Conservation (phyloP, 108 stramenopile species). For the Nitzschia sp. region DNA sequence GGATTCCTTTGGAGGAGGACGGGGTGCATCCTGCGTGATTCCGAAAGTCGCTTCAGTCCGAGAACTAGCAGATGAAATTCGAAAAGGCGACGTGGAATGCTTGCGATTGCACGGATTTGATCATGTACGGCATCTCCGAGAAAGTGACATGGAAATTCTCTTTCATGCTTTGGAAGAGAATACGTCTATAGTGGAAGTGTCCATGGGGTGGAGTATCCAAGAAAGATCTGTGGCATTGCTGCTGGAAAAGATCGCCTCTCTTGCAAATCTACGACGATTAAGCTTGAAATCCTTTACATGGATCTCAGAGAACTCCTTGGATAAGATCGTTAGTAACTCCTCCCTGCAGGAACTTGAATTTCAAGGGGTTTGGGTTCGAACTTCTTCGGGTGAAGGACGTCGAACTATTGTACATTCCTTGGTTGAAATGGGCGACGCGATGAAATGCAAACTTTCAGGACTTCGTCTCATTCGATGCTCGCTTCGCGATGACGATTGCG, state of each 20-base stretch:
- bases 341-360: not conserved
- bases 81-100: not conserved
- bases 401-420: not conserved
- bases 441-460: too few species aligned
- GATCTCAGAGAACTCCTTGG: not conserved
- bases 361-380: not conserved
- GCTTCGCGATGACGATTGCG: not conserved
- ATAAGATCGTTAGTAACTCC: not conserved
- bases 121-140: not conserved
- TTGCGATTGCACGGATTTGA: not conserved
- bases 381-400: not conserved
- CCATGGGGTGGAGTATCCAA: not conserved
- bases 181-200: not conserved
- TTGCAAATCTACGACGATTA: not conserved
- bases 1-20: too few species aligned
- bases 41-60: not conserved
- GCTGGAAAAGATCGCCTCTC: not conserved
- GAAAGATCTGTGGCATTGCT: not conserved
- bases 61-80: not conserved
- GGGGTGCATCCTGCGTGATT: too few species aligned
- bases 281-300: not conserved
- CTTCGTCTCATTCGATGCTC: not conserved
- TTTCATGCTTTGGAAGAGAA: not conserved
- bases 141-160: not conserved
- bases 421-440: not conserved